Conservation (phyloP, 2,329 filamentous ascomycete species). For the Talaromyces sp. region DNA sequence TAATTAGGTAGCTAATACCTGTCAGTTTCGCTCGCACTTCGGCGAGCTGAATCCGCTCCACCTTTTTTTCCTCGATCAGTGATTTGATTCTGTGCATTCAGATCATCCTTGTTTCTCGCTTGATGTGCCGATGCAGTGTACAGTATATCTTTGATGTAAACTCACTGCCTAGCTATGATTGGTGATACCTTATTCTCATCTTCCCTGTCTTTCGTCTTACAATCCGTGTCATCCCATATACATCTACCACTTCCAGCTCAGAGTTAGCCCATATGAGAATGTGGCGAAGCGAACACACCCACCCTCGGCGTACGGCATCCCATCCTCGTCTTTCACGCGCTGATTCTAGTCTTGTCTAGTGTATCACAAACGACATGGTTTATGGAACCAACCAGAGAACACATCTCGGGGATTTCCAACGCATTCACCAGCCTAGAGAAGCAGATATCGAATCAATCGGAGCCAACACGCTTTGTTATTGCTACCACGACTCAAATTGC, state of each 20-base stretch:
- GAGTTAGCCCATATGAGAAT: not conserved
- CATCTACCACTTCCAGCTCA: not conserved
- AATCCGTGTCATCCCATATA: not conserved
- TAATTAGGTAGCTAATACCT: not conserved
- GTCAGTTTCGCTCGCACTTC: not conserved
- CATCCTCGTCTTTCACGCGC: not conserved
- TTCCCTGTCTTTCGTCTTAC: not conserved
- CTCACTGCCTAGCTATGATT: not conserved
- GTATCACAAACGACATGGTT: not conserved
- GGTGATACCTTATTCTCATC: not conserved
- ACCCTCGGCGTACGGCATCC: not conserved
- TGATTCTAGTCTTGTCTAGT: not conserved
- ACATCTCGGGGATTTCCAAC: not conserved
- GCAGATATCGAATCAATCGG: not conserved
- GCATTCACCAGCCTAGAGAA: not conserved
- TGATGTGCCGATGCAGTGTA: not conserved
- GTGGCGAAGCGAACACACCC: not conserved
- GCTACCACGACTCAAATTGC: not conserved
- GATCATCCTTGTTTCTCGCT: not conserved
- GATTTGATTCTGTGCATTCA: not conserved
- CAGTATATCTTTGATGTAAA: not conserved
- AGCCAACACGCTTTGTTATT: not conserved
- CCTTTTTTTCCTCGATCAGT: not conserved
- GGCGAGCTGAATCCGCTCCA: not conserved
- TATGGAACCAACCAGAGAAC: not conserved